Evolutionary conservation across 1,284 basidiomycete species (phyloP), one percentile per base, ranked within the genome.

Genomic region (Afroboletus lepidellus): DNA sequence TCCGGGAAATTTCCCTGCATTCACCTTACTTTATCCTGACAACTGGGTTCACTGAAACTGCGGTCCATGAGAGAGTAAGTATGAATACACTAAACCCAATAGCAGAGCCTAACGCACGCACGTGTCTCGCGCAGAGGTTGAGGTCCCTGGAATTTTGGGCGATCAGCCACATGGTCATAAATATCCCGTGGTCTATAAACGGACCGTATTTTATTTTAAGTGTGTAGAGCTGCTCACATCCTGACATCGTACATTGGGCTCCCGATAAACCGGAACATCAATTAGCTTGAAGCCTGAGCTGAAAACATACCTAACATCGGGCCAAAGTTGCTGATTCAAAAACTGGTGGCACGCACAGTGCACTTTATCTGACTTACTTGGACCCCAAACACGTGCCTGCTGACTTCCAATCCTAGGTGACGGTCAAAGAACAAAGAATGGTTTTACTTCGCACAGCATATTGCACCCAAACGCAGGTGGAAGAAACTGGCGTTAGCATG

Each of bases 71-170:
- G 55, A 47, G 13, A 5, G 32, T 25, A 21, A 9, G 16, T 9
- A 37, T 37, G 13, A 15, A 34, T 7, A 7, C 33, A 18, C 13
- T 18, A 7, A 13, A 33, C 12, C 11, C 7, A 6, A 20, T 20
- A 5, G 18, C 20, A 8, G 18, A 7, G 36, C 18, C 21, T 58
- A 33, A 23, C 15, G 25, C 11, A 58, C 55, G 50, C 63, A 60
- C 61, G 50, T 63, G 59, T 45, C 41, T 56, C 13, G 20, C 3
- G 9, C 5, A 34, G 16, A 42, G 51, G 58, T 49, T 20, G 38
- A 18, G 39, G 33, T 24, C 38, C 16, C 24, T 25, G 45, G 23
- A 33, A 15, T 20, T 42, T 46, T 32, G 29, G 11, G 23, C 9
- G 36, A n/a, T n/a, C n/a, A n/a, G n/a, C n/a, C n/a, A n/a, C n/a